Evolutionary conservation across 306 rosid genomes (phyloP).

Genomic region (Trichosanthes truncata): DNA sequence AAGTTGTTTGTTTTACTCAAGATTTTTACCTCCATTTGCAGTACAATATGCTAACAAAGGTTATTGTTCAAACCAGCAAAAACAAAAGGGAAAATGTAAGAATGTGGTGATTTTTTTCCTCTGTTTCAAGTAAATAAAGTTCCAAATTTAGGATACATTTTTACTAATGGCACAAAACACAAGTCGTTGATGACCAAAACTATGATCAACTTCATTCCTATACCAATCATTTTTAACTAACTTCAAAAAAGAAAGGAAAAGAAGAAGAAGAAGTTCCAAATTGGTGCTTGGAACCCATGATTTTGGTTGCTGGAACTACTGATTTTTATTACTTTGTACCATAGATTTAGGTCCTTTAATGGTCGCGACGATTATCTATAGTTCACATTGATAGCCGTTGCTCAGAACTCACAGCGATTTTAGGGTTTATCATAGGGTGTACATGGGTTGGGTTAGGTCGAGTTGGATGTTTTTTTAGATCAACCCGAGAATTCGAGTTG

Average conservation of each 20-base stretch:
- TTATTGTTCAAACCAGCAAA: conserved; percentile 13
- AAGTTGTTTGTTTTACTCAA: neutral
- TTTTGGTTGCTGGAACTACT: too few relatives aligned
- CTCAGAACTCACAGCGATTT: too few relatives aligned
- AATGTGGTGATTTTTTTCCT: conserved; percentile 26
- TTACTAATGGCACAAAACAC: conserved; percentile 29
- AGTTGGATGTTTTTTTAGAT: too few relatives aligned
- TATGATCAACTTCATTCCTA: neutral
- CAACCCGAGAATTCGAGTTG: too few relatives aligned
- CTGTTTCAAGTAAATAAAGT: conserved; percentile 11
- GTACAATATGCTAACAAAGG: conserved; percentile 6
- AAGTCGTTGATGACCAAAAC: conserved; percentile 13
- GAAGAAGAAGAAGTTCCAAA: conserved; percentile 1
- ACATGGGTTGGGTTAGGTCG: too few relatives aligned
- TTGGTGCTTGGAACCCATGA: too few relatives aligned
- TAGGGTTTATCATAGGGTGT: too few relatives aligned
- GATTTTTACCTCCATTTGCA: neutral
- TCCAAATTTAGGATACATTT: conserved; percentile 12
- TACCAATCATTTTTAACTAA: conserved; percentile 11
- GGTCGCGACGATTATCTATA: too few relatives aligned
- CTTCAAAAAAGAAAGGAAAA: neutral
- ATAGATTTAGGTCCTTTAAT: too few relatives aligned
- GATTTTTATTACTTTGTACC: too few relatives aligned
- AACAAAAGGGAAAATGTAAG: conserved; percentile 20
- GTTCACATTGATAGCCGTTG: too few relatives aligned